Evolutionary conservation across 2,329 filamentous ascomycete species (phyloP).

Genomic region (Neopestalotiopsis sp.): DNA sequence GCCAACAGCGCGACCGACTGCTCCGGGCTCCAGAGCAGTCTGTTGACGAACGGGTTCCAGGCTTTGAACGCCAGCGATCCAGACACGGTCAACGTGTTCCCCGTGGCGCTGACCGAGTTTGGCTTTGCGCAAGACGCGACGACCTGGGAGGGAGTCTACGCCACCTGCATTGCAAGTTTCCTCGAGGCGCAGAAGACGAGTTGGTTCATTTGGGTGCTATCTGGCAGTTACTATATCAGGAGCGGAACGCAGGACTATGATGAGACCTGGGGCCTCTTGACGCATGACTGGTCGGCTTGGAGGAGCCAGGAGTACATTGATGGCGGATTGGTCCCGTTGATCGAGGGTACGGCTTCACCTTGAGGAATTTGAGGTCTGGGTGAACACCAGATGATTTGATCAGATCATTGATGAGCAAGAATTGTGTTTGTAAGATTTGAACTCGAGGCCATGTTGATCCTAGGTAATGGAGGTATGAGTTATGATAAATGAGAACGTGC

Average conservation of each 20-base stretch:
- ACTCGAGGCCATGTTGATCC: background rate
- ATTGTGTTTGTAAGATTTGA: background rate
- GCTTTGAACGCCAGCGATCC: slow-evolving; percentile 47
- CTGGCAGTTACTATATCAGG: slow-evolving; percentile 63
- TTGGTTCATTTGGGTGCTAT: slow-evolving; percentile 65
- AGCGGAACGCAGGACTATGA: slow-evolving; percentile 58
- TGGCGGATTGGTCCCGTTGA: slow-evolving; percentile 45
- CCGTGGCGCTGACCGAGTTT: slow-evolving; percentile 59
- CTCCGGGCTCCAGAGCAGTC: slow-evolving; percentile 46
- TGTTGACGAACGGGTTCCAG: slow-evolving; percentile 58
- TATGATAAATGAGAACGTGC: too few relatives aligned
- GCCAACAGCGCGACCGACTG: slow-evolving; percentile 55
- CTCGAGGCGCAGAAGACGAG: slow-evolving; percentile 54
- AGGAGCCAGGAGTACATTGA: slow-evolving; percentile 48
- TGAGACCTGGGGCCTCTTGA: slow-evolving; percentile 61
- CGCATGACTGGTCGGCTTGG: slow-evolving; percentile 59
- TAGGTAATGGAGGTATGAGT: too few relatives aligned
- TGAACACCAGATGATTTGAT: background rate
- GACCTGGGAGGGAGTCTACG: slow-evolving; percentile 54
- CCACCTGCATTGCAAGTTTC: slow-evolving; percentile 55
- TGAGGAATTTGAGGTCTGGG: background rate
- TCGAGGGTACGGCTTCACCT: slow-evolving; percentile 32
- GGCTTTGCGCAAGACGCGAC: slow-evolving; percentile 55
- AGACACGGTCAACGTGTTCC: slow-evolving; percentile 47
- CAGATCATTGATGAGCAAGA: background rate